phyloP scores from a whole-genome alignment of 1,284 basidiomycete genomes.

The Phaffia rhodozyma region DNA sequence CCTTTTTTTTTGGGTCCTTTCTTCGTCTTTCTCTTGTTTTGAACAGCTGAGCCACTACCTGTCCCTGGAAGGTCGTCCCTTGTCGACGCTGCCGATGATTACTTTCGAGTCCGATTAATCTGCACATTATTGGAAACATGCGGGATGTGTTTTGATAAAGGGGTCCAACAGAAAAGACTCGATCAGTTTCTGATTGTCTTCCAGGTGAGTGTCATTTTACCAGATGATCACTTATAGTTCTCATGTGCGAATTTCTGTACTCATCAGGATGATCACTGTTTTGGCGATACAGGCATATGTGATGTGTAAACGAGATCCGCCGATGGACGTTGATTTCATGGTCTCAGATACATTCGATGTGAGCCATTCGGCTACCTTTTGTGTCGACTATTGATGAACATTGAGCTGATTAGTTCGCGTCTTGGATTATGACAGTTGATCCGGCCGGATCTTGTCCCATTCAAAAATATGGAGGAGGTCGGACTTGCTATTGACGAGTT shows the following conservation, averaged over 20 bases:
- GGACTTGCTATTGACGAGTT: constrained; percentile 79
- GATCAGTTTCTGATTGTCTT: constrained; percentile 88
- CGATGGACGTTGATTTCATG: constrained; percentile 98
- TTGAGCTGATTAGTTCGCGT: constrained; percentile 8
- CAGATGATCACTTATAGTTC: not conserved
- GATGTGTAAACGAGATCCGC: constrained; percentile 69
- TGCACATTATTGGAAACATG: constrained; percentile 90
- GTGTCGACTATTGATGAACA: not conserved
- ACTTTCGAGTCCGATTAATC: constrained; percentile 82
- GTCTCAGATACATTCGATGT: constrained; percentile 84
- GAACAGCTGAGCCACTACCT: constrained; percentile 70
- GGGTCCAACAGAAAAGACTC: constrained; percentile 76
- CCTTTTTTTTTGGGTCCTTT: too few species aligned
- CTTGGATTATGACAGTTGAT: constrained; percentile 47
- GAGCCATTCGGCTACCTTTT: constrained; percentile 19
- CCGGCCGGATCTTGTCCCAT: constrained; percentile 56
- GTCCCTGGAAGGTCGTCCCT: constrained; percentile 62
- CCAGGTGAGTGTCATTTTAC: constrained; percentile 47
- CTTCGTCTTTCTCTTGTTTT: not conserved
- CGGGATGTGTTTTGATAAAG: constrained; percentile 94
- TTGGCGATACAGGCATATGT: constrained; percentile 57
- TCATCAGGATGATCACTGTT: not conserved
- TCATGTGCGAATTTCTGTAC: not conserved
- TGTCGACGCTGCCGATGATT: constrained; percentile 88
- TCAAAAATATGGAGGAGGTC: constrained; percentile 69